phyloP scores from a whole-genome alignment of 805 yeast species.

The Ogataea populi-albae region DNA sequence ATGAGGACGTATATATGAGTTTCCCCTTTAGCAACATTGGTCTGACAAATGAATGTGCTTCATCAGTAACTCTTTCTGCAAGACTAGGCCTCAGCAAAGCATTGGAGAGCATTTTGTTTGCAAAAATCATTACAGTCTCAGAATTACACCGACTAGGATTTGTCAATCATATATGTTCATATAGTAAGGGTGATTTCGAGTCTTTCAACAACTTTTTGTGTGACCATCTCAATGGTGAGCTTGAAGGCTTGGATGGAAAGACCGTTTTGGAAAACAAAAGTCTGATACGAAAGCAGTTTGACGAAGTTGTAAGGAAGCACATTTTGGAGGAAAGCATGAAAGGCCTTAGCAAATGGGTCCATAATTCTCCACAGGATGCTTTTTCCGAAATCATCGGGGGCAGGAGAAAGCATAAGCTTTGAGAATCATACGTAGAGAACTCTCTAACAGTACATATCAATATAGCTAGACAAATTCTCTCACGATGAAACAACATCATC shows the following conservation, averaged over 20 bases:
- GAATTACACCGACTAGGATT: constrained; percentile 58
- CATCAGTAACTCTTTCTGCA: constrained; percentile 62
- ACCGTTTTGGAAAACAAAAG: constrained; percentile 45
- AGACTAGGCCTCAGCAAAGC: constrained; percentile 73
- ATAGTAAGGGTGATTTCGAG: constrained; percentile 23
- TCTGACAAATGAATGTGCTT: constrained; percentile 77
- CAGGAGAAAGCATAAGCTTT: constrained; percentile 61
- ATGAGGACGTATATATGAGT: constrained; percentile 54
- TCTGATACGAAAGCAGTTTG: constrained; percentile 35
- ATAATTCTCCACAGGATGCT: constrained; percentile 69
- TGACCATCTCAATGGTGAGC: constrained; percentile 33
- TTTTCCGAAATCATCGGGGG: constrained; percentile 55
- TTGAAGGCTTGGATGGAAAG: constrained; percentile 44
- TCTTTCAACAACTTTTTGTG: constrained; percentile 41
- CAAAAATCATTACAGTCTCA: constrained; percentile 60
- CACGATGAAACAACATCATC: constrained; percentile 33
- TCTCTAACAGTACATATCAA: constrained; percentile 1
- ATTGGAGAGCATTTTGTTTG: constrained; percentile 67
- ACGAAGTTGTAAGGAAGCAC: constrained; percentile 41
- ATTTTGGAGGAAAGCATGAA: constrained; percentile 63
- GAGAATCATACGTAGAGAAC: too few species aligned
- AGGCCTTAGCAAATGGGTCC: constrained; percentile 69
- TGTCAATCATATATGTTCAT: constrained; percentile 51
- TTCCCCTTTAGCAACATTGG: constrained; percentile 83
- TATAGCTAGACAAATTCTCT: background rate